phyloP scores from a whole-genome alignment of 2,329 filamentous ascomycete species.

The Helminthosporium solani region DNA sequence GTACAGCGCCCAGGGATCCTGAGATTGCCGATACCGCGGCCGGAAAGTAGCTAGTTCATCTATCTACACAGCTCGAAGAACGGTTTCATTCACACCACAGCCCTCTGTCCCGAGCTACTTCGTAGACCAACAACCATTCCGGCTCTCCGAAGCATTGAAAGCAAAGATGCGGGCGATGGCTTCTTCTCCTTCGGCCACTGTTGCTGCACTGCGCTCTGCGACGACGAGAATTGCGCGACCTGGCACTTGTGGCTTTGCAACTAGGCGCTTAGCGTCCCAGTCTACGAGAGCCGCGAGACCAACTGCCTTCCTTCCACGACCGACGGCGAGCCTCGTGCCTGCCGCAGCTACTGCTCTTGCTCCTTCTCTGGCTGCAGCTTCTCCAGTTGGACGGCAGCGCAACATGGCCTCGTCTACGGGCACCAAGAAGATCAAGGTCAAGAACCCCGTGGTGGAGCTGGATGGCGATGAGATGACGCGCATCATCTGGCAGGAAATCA shows the following conservation, averaged over 20 bases:
- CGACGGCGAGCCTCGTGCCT: constrained; percentile 4
- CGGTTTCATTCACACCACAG: constrained; percentile 3
- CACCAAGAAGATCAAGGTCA: constrained; percentile 99
- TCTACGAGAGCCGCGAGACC: constrained; percentile 23
- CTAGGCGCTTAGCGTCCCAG: constrained; percentile 26
- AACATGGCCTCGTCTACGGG: constrained; percentile 57
- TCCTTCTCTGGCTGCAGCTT: no score
- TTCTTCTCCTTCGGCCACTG: no score
- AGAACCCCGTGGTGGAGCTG: constrained; percentile 97
- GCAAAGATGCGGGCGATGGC: constrained; percentile 1
- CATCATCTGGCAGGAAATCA: constrained; percentile 99
- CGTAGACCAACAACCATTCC: neutral
- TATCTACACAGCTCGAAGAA: neutral
- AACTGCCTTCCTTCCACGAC: constrained; percentile 7
- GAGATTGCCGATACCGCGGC: constrained; percentile 1
- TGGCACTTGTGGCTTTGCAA: constrained; percentile 32
- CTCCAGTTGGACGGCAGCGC: constrained; percentile 22
- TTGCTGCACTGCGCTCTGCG: constrained; percentile 27
- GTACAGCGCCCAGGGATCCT: no score
- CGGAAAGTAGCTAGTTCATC: neutral
- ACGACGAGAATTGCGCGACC: constrained; percentile 19
- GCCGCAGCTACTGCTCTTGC: constrained; percentile 5
- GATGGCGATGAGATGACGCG: constrained; percentile 96
- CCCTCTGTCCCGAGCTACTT: constrained; percentile 2
- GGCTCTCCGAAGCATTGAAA: neutral